Evolutionary conservation across 1,284 basidiomycete species (phyloP), one percentile per base, ranked within the genome.

Genomic region (Sparassis latifolia): DNA sequence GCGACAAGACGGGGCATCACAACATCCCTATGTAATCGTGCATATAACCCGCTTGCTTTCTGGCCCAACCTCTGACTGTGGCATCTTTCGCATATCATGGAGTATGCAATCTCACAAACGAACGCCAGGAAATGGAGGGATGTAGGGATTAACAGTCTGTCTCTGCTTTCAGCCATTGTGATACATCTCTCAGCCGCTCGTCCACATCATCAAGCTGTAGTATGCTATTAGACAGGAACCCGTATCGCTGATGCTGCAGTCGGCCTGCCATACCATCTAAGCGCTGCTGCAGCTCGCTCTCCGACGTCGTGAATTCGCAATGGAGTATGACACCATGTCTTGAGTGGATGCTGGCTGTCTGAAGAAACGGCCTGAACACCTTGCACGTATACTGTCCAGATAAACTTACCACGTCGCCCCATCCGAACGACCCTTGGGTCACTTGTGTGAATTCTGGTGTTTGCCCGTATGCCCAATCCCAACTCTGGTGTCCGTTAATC

Each of bases 401-500:
- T 20, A 20, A 20, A 65, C 83, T 64, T 63, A 85, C 88, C 45
- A 82, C 66, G 31, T 67, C 62, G 5, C 85, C 85, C 83, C 83
- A 86, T 4, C 62, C 45, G 57, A 91, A 89, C 10, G 60, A 53
- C 10, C 67, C 66, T 12, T 61, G 53, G 3, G 86, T 53, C 2
- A 69, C 71, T 57, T 84, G 82, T 41, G 82, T 87, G 65, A 99
- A 98, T 64, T 96, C 90, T 48, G 96, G 96, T 0, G 95, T 97
- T 64, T 97, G 91, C 0, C 95, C 96, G 62, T 84, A 97, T 32
- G 82, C 76, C 94, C 95, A 99, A 29, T 89, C 80, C 97, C 96
- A 98, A 39, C 78, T 84, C 89, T 95, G 62, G 3, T 32, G 44
- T 31, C 0, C 33, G 0, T 3, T 27, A 27, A 10, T 35, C 27